These are phyloP conservation scores for Torulaspora quercuum DNA, from an alignment of 805 yeast species.

Conservation along the genomic window DNA sequence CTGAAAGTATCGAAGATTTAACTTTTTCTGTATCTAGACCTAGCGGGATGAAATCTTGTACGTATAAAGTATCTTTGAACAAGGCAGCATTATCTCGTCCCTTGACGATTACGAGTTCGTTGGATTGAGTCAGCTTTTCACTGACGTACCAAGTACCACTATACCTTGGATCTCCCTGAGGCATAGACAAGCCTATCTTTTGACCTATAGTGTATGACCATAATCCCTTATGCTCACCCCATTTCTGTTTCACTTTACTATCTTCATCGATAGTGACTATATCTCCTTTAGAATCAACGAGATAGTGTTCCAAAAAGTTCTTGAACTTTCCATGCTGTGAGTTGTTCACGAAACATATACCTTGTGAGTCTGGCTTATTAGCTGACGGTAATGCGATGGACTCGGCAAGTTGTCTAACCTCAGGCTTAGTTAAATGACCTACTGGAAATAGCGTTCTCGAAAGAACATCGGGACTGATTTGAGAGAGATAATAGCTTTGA, in stretches of 20 bases:
- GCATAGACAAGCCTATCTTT: constrained; percentile 66
- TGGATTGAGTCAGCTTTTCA: constrained; percentile 58
- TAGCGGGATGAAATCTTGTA: constrained; percentile 38
- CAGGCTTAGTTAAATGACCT: constrained; percentile 72
- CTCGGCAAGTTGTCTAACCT: constrained; percentile 67
- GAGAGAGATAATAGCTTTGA: constrained; percentile 86
- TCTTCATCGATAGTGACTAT: constrained; percentile 46
- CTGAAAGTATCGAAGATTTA: constrained; percentile 2
- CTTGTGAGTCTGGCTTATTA: constrained; percentile 88
- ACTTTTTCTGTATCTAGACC: constrained; percentile 6
- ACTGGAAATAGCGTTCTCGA: constrained; percentile 67
- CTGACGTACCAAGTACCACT: constrained; percentile 85
- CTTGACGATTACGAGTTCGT: constrained; percentile 74
- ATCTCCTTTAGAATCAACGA: constrained; percentile 71
- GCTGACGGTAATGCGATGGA: constrained; percentile 55
- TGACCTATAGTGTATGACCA: constrained; percentile 98
- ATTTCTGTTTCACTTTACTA: constrained; percentile 61
- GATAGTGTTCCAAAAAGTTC: constrained; percentile 69
- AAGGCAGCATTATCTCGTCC: constrained; percentile 61
- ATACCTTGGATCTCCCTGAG: constrained; percentile 76
- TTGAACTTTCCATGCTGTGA: constrained; percentile 62
- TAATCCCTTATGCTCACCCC: constrained; percentile 82
- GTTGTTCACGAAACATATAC: constrained; percentile 80
- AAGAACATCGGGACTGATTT: constrained; percentile 49
- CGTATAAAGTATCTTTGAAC: constrained; percentile 43